Conservation (phyloP, 139 green algal genomes). For the Parachlorella kessleri region DNA sequence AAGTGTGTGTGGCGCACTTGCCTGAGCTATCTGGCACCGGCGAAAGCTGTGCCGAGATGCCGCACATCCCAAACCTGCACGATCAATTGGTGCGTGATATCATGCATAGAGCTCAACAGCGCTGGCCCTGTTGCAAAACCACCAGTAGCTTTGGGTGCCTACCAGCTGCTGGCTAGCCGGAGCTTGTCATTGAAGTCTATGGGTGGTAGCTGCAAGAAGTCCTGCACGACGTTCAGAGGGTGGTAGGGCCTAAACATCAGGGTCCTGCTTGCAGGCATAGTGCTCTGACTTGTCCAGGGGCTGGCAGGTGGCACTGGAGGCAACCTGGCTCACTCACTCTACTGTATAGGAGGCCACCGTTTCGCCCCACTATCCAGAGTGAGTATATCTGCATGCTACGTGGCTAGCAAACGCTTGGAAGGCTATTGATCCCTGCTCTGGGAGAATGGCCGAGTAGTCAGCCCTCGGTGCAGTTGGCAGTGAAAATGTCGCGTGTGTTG, state of each 20-base stretch:
- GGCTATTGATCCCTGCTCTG: no score
- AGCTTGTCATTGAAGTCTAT: conserved; percentile 57
- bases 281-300: no score
- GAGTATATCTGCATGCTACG: no score
- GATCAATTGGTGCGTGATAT: neutral
- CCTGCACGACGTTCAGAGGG: conserved; percentile 13
- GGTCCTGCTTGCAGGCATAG: no score
- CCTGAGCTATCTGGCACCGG: conserved; percentile 76
- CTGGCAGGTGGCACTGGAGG: no score
- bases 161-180: conserved; percentile 47
- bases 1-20: conserved; percentile 38
- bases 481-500: no score
- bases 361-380: conserved; percentile 46
- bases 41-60: conserved; percentile 87
- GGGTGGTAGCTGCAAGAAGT: conserved; percentile 27
- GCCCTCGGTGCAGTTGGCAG: no score
- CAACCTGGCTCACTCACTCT: conserved; percentile 32
- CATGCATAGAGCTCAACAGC: neutral
- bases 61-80: conserved; percentile 45
- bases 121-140: no score
- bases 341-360: conserved; percentile 43
- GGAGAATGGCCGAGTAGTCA: no score
- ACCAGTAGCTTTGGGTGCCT: neutral
- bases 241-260: no score
- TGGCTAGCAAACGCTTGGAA: no score